Conservation (phyloP, 257 asterid genomes). For the Solanum ossicruentum region DNA sequence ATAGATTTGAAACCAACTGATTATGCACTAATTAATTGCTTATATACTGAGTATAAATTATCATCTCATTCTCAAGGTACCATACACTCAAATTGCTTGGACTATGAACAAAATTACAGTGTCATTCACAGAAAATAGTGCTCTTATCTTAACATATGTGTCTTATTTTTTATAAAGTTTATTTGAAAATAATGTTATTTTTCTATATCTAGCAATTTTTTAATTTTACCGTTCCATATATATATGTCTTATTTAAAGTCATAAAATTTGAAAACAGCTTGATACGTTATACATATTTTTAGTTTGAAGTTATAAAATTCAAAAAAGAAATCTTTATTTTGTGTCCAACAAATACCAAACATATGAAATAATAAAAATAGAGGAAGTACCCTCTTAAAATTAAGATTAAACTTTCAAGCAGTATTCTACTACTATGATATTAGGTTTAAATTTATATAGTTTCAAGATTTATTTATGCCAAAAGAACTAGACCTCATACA, state of each 20-base stretch:
- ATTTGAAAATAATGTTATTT: too few species aligned
- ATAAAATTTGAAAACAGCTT: neutral
- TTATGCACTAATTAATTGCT: neutral
- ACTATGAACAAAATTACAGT: neutral
- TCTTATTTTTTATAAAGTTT: too few species aligned
- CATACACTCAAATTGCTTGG: neutral
- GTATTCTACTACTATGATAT: too few species aligned
- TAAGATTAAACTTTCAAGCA: too few species aligned
- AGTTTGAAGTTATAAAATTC: neutral
- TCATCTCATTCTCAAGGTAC: neutral
- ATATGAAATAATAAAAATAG: too few species aligned
- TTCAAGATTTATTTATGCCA: neutral
- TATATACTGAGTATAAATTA: neutral
- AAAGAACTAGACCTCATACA: neutral
- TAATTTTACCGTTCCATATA: too few species aligned
- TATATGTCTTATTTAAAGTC: too few species aligned
- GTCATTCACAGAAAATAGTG: neutral
- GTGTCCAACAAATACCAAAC: neutral
- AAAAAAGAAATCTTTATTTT: accelerated
- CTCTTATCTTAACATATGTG: too few species aligned
- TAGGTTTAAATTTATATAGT: too few species aligned
- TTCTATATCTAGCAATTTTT: too few species aligned
- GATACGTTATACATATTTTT: neutral
- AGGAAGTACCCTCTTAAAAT: too few species aligned
- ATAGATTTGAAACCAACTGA: neutral